phyloP scores from a whole-genome alignment of 208 protist genomes.

The Crithidia thermophila region DNA sequence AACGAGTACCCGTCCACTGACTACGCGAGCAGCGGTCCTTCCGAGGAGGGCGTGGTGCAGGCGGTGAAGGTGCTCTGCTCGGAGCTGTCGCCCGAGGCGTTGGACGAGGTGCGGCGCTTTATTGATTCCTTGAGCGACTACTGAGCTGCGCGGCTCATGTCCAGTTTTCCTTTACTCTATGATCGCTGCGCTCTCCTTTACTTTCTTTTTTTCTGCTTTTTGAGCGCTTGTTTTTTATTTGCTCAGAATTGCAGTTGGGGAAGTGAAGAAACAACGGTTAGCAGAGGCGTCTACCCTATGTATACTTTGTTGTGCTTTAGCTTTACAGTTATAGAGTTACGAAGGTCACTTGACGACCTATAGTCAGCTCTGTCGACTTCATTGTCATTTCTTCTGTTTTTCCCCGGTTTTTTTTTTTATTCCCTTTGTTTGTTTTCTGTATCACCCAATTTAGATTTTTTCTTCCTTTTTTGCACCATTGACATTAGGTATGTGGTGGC shows the following conservation, averaged over 20 bases:
- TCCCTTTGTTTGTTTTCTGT: neutral
- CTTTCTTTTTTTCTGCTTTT: neutral
- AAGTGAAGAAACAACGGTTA: no score
- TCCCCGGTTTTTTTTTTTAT: neutral
- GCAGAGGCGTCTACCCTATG: no score
- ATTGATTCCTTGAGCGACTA: slow-evolving; percentile 62
- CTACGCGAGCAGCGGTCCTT: slow-evolving; percentile 41
- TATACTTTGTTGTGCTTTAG: no score
- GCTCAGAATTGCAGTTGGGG: neutral
- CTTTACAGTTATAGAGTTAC: no score
- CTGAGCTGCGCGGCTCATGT: neutral
- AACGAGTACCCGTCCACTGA: slow-evolving; percentile 22
- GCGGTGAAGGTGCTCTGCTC: slow-evolving; percentile 82
- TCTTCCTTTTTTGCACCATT: neutral
- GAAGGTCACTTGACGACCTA: no score
- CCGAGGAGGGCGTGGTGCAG: slow-evolving; percentile 78
- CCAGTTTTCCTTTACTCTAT: neutral
- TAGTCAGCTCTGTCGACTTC: no score
- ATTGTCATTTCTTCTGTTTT: slow-evolving; percentile 18
- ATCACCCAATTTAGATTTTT: neutral
- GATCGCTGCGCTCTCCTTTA: neutral
- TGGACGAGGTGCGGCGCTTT: slow-evolving; percentile 77
- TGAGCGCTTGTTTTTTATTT: slow-evolving; percentile 8
- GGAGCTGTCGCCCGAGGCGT: slow-evolving; percentile 54
- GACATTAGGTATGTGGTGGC: no score